Base-by-base conservation (phyloP, 345 rosid genomes). In the Conringia planisiliqua region DNA sequence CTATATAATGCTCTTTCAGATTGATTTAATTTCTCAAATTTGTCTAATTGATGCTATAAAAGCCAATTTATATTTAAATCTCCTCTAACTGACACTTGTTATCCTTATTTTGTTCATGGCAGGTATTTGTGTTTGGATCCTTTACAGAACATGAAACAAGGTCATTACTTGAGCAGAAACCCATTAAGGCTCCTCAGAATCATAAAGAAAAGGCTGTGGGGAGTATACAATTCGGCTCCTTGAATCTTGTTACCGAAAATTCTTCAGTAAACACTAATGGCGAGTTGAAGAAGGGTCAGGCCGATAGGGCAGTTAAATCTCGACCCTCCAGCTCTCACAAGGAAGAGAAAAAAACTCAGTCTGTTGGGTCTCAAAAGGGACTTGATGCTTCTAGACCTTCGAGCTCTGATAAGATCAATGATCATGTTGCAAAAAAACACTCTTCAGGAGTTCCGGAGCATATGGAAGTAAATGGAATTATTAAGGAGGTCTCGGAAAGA, bases 61-160 rank as follows among this genome's bases (percentile, higher is more conserved):
- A 7, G 13, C 35, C 20, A 40, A 40, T 22, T 26, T 40, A 40
- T 4, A 22, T 6, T 13, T 3, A 48, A 6, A 3, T 63, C 43
- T 32, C 18, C 58, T 38, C 12, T 64, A 50, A 51, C 57, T 79
- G 13, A 75, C 40, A 44, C 4, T 70, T 26, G 27, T 16, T 51
- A 4, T 64, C 2, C 38, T 48, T 73, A 0, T 77, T 14, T 46
- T 39, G 27, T 30, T 78, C 57, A 24, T 57, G 39, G 74, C 85
- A 91, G 89, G 62, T 87, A 26, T 32, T 92, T 43, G 44, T 92
- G 66, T 95, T 95, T 79, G 98, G 98, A 29, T 95, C 98, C 27
- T 95, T 95, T 77, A 88, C 94, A 18, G 97, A 92, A 82, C 91
- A 95, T 18, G 98, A 92, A 75, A 90, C 94, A 46, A 88, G 68